Base-by-base conservation (phyloP, 176 grass and related monocot species). In the Lolium multiflorum region DNA sequence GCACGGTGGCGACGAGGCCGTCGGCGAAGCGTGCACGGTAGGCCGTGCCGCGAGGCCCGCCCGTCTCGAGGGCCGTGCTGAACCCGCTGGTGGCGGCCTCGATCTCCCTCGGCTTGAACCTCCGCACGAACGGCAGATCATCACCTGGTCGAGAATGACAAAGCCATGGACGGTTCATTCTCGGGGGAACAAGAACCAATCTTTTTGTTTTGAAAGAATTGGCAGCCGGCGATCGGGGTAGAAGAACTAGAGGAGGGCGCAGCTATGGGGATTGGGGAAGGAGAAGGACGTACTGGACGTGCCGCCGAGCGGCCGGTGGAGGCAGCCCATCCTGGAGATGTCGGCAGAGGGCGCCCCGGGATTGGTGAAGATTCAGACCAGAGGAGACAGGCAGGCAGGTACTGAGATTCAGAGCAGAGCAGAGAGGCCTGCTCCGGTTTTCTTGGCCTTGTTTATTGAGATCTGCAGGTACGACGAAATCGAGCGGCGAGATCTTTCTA, bases 21-120 rank as follows among this genome's bases (percentile, higher is more conserved):
- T 92, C 88, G 71, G 88, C 35, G 92, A 98, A 98, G 62, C 86
- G 84, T 52, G 93, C 93, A 71, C 86, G 88, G 89, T 96, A 98
- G n/a, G 84, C 89, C 58, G 87, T 88, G 59, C 89, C 89, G 7
- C 86, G 76, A 24, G 86, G 81, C n/a, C 84, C 86, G 31, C 81
- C 86, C 15, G 74, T 84, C 77, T 86, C 81, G 58, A 96, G 72
- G 20, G 89, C 86, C 55, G 91, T 82, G 44, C 93, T 94, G 84
- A 96, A 98, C 9, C 91, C 84, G 62, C 87, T 90, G 0, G 93
- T 98, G 7, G 96, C 96, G 16, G 81, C 87, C 55, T 96, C 90
- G 54, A 98, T 82, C 86, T 98, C 96, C 88, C 68, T 94, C 44
- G 78, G 68, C 62, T 80, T 91, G 76, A 91, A 98, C 50, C 87